These are phyloP conservation scores for Colletotrichum sp. DNA, from an alignment of 2,329 filamentous ascomycete species.

Conservation along the genomic window DNA sequence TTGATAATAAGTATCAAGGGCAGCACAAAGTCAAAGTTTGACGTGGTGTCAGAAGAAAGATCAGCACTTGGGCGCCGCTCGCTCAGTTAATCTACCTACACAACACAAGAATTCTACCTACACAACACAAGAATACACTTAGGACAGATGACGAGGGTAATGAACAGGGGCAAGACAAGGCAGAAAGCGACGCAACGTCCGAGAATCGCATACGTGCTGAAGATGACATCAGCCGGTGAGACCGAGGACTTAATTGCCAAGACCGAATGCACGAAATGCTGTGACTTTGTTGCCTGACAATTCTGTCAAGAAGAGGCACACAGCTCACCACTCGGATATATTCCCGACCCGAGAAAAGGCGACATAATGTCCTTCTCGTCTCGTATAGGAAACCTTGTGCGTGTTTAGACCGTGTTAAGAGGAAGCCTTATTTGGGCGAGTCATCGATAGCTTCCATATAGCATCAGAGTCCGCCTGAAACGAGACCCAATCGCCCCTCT, in stretches of 20 bases:
- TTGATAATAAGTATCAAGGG: not conserved
- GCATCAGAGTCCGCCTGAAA: not conserved
- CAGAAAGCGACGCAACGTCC: not conserved
- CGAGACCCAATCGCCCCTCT: not conserved
- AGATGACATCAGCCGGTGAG: too few relatives aligned
- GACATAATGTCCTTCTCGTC: too few relatives aligned
- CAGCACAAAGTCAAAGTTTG: not conserved
- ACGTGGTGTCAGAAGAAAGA: not conserved
- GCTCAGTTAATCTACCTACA: not conserved
- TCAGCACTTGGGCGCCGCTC: not conserved
- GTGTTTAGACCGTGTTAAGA: not conserved
- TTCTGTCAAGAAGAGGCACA: too few relatives aligned
- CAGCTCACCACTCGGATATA: too few relatives aligned
- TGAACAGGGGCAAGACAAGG: not conserved
- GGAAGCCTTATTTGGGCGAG: not conserved
- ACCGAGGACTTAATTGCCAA: too few relatives aligned
- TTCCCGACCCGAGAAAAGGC: too few relatives aligned
- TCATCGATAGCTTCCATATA: not conserved
- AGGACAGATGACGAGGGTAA: not conserved
- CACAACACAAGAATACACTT: too few relatives aligned
- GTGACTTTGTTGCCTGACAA: too few relatives aligned
- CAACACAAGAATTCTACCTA: not conserved
- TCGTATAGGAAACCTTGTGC: too few relatives aligned
- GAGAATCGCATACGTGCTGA: too few relatives aligned
- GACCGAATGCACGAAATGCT: too few relatives aligned